A percentile compares a stretch with the other conserved stretches of the same genome.
Conservation (phyloP, 352 stramenopile genomes). For the Hyaloperonospora arabidopsidis region DNA sequence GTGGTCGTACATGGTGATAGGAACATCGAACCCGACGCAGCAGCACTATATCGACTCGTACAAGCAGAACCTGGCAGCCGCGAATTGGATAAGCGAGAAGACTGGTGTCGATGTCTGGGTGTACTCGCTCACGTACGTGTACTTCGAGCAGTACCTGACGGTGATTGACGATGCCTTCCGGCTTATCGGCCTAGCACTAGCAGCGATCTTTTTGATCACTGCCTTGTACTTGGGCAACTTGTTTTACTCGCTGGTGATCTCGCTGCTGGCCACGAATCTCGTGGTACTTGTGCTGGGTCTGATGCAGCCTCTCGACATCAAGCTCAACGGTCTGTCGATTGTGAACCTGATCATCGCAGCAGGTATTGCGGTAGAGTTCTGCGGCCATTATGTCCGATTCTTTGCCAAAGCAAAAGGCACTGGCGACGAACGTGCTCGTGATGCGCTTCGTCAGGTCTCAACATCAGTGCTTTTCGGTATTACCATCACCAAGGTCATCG, state of each 20-base stretch:
- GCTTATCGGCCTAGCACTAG: constrained; percentile 40
- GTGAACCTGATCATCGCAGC: constrained; percentile 82
- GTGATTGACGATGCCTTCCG: constrained; percentile 43
- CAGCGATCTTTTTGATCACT: constrained; percentile 48
- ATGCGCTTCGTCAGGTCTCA: constrained; percentile 49
- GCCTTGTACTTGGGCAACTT: constrained; percentile 41
- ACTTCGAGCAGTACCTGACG: constrained; percentile 64
- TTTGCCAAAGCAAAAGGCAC: constrained; percentile 42
- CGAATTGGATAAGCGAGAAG: constrained; percentile 49
- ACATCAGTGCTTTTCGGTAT: constrained; percentile 78
- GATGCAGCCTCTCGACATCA: constrained; percentile 53
- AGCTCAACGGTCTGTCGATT: constrained; percentile 78
- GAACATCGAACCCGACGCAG: constrained; percentile 47
- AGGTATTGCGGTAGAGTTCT: constrained; percentile 79
- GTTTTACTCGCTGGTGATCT: constrained; percentile 38
- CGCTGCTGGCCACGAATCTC: constrained; percentile 42
- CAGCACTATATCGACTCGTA: constrained; percentile 55
- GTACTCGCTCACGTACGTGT: constrained; percentile 51
- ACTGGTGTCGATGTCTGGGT: constrained; percentile 53
- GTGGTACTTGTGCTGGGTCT: constrained; percentile 45
- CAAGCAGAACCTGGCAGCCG: constrained; percentile 41
- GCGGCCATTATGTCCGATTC: constrained; percentile 63
- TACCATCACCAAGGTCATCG: constrained; percentile 83
- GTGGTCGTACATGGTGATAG: constrained; percentile 57
- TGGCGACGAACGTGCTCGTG: constrained; percentile 38